Evolutionary conservation across 2,329 filamentous ascomycete genomes (phyloP), one percentile per base, ranked within the genome.

Genomic region (Fusarium sp.): DNA sequence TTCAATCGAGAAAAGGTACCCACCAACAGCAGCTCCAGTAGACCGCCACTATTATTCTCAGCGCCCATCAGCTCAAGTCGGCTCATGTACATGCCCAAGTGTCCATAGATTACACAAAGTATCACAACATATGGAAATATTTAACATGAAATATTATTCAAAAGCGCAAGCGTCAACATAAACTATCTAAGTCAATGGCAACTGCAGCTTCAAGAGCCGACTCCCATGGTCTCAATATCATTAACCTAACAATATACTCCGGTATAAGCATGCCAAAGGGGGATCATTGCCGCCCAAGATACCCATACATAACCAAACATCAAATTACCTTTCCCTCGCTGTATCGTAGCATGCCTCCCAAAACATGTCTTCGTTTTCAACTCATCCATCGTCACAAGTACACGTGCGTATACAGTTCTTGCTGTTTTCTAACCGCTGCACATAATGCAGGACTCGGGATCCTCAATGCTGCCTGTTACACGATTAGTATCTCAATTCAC

Each of bases 401-500:
- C 70, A 79, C 68, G 63, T 63, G 63, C 58, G 18, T 56, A 64
- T 33, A 33, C 59, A 59, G 63, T 31, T 26, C 20, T 31, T 55
- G 14, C 33, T 41, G 42, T 39, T 52, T 26, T 79, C 83, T 89
- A 98, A 87, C 95, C 96, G 84, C 94, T 97, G 91, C 96, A 99
- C 96, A 99, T 98, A 75, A 98, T 82, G 82, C 96, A 99, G 54
- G 92, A 89, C 82, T 99, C 96, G 77, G 93, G 94, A 87, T 98
- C 98, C 82, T 98, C 95, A 83, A 99, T 98, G 85, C 95, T 98
- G 88, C 91, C 91, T 93, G 68, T 78, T 48, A 59, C 33, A 54
- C 78, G 77, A 81, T 87, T 79, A 84, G 79, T n/a, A 57, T 57
- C 11, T 41, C 28, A 18, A 28, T 56, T 17, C 13, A 18, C 22